Evolutionary conservation across 805 yeast genomes (phyloP).

Genomic region (Monosporozyma unispora): DNA sequence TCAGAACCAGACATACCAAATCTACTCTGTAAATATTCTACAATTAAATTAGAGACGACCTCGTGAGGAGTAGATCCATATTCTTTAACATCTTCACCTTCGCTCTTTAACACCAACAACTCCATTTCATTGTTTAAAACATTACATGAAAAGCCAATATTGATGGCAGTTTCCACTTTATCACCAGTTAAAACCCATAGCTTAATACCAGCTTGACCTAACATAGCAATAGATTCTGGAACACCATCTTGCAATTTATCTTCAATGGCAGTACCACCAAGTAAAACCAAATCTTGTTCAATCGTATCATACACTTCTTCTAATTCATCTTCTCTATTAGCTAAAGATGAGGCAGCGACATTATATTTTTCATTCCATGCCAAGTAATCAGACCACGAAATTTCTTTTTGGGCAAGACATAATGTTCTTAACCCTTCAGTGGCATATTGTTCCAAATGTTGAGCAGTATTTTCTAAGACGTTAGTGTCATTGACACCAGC

Average conservation of each 20-base stretch:
- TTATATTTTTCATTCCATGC: slow-evolving; percentile 58
- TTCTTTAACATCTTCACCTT: slow-evolving; percentile 43
- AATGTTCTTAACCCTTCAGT: slow-evolving; percentile 79
- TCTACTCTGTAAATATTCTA: slow-evolving; percentile 45
- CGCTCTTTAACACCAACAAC: slow-evolving; percentile 43
- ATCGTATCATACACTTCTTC: slow-evolving; percentile 67
- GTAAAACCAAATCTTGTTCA: slow-evolving; percentile 52
- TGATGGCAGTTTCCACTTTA: slow-evolving; percentile 81
- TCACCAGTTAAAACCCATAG: slow-evolving; percentile 86
- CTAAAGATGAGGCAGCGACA: slow-evolving; percentile 54
- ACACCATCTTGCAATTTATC: slow-evolving; percentile 83
- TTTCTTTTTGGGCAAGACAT: slow-evolving; percentile 66
- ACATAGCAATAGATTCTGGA: slow-evolving; percentile 64
- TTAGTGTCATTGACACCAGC: slow-evolving; percentile 34
- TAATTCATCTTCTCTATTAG: slow-evolving; percentile 59
- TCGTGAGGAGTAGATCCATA: slow-evolving; percentile 34
- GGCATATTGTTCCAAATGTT: slow-evolving; percentile 69
- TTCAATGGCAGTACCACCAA: slow-evolving; percentile 86
- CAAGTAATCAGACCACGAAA: slow-evolving; percentile 51
- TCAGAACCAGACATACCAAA: slow-evolving; percentile 52
- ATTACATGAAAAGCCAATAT: slow-evolving; percentile 81
- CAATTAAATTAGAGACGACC: slow-evolving; percentile 40
- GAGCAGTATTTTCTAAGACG: slow-evolving; percentile 55
- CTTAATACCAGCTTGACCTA: slow-evolving; percentile 73
- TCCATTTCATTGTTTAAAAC: slow-evolving; percentile 71